These are phyloP conservation scores for Dimocarpus longan DNA, from an alignment of 345 rosid species.

Conservation along the genomic window DNA sequence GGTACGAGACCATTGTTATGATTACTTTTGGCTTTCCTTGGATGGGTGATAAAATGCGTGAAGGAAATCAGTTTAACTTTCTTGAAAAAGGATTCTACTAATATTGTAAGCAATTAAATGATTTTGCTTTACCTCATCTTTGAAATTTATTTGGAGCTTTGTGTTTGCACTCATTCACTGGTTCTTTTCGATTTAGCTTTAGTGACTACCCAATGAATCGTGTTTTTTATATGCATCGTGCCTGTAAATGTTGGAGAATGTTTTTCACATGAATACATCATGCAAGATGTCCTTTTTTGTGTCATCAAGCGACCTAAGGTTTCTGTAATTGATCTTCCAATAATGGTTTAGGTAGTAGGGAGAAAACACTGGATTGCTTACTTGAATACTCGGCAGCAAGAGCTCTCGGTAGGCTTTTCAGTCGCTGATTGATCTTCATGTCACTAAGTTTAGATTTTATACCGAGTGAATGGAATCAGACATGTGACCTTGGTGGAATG, in stretches of 20 bases:
- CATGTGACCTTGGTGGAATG: background rate
- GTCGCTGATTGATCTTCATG: background rate
- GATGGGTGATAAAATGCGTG: background rate
- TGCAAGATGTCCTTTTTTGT: conserved; percentile 1
- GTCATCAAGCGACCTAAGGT: background rate
- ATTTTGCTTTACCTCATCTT: background rate
- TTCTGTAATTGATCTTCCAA: background rate
- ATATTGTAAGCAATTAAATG: background rate
- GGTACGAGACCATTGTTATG: conserved; percentile 39
- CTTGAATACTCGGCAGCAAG: background rate
- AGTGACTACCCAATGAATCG: background rate
- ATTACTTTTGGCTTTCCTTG: background rate
- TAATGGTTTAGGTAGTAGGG: conserved; percentile 8
- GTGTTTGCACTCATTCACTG: background rate
- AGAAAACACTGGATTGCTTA: background rate
- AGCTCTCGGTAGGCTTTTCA: background rate
- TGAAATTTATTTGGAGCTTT: background rate
- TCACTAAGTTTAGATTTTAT: background rate
- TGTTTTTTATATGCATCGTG: background rate
- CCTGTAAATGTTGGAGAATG: background rate
- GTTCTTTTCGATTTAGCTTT: conserved; percentile 4
- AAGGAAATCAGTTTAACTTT: background rate
- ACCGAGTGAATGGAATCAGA: conserved; percentile 2
- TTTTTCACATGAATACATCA: background rate
- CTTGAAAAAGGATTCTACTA: background rate